Evolutionary conservation across 257 asterid genomes (phyloP), one percentile per base, ranked within the genome.

Genomic region (Solanum acaule): DNA sequence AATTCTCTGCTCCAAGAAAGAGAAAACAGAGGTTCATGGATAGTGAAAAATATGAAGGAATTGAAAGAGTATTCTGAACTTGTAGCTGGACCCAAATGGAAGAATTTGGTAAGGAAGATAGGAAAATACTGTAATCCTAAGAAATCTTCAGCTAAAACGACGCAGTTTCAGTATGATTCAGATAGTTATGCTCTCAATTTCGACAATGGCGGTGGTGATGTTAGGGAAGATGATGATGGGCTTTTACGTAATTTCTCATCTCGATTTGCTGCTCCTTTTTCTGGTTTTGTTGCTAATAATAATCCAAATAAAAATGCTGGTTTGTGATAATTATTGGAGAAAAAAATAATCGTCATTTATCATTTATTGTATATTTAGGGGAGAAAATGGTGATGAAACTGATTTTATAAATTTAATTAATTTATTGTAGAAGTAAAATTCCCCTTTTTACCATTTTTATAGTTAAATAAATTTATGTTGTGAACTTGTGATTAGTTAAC

Each of bases 141-240:
- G 79, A 92, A 63, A 5, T 61, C 87, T 14, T 14, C 76, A 29
- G 75, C 75, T 13, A 76, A 88, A 82, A 77, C 89, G 61, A 87
- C 89, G 63, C 92, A 89, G 88, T 90, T 90, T 77, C 95, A 89
- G 86, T 94, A 94, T 46, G 92, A 94, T 59, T 93, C 96, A 40
- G 92, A 91, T 79, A 90, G 94, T 73, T 94, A 94, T 40, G 94
- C 94, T 10, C 91, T 94, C 18, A 94, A 94, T 31, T 94, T 94
- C 46, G 92, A 88, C 22, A 90, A 91, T 16, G 91, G 87, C n/a
- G 91, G 34, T 16, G 90, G 84, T n/a, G 8, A 6, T 20, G 92
- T 83, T n/a, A 33, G 35, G 49, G 93, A 89, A 15, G 59, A 27
- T n/a, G 92, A 89, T 4, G 93, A 86, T 10, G 84, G 33, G 79